Conservation (phyloP, 345 rosid species). For the Populus davidiana region DNA sequence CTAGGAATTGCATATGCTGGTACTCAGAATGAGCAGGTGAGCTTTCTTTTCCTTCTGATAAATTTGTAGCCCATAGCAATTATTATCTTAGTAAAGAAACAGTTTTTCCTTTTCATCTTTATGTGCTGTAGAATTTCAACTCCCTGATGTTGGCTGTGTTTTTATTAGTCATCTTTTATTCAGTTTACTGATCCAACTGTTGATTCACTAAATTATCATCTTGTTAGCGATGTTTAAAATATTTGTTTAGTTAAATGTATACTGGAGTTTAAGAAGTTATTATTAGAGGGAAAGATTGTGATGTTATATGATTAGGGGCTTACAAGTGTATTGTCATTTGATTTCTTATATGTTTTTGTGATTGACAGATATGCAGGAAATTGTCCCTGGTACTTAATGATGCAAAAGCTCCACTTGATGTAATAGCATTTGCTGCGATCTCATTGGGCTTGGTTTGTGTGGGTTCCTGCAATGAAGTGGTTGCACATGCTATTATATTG, state of each 20-base stretch:
- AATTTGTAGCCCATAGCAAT: background rate
- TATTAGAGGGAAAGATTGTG: background rate
- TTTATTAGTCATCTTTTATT: background rate
- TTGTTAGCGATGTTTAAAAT: background rate
- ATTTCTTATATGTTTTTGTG: background rate
- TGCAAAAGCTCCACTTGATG: constrained; percentile 72
- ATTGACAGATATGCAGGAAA: constrained; percentile 55
- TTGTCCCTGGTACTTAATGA: constrained; percentile 70
- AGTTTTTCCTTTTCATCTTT: background rate
- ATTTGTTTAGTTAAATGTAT: background rate
- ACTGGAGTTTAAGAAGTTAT: background rate
- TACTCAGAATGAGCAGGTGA: constrained; percentile 68
- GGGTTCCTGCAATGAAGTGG: constrained; percentile 95
- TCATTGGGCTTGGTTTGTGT: constrained; percentile 87
- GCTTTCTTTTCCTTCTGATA: constrained; percentile 5
- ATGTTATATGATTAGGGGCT: background rate
- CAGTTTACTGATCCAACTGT: background rate
- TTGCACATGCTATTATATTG: constrained; percentile 84
- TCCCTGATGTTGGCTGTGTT: background rate
- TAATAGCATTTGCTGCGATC: constrained; percentile 80
- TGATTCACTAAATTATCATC: background rate
- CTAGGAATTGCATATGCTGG: constrained; percentile 94
- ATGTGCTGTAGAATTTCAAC: background rate
- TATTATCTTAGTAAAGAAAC: background rate
- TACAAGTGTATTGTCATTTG: background rate